These are phyloP conservation scores for Echria macrotheca DNA, from an alignment of 495 filamentous ascomycete species.

Conservation along the genomic window DNA sequence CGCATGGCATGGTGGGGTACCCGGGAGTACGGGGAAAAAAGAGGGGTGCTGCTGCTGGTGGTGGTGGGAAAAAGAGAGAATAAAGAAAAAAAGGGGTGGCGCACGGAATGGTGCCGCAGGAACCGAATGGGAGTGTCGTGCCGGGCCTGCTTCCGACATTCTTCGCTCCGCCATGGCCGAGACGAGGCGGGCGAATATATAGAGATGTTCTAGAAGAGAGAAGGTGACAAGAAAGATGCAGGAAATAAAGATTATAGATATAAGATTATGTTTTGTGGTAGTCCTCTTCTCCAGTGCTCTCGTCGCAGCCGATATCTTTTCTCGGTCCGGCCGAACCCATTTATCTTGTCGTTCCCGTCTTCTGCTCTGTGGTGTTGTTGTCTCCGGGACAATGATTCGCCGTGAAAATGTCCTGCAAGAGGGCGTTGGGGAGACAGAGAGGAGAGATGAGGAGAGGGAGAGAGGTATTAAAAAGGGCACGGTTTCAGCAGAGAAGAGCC, in stretches of 20 bases:
- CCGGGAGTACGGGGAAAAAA: slow-evolving; percentile 5
- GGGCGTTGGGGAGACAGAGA: too few species aligned
- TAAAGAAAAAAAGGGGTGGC: slow-evolving; percentile 16
- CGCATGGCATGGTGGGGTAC: background rate
- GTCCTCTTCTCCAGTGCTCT: too few species aligned
- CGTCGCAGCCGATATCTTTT: background rate
- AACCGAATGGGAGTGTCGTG: slow-evolving; percentile 40
- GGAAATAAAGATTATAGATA: background rate
- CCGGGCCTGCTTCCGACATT: slow-evolving; percentile 32
- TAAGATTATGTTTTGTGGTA: too few species aligned
- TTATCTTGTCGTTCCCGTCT: background rate
- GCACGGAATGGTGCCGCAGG: slow-evolving; percentile 47
- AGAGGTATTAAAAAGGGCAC: too few species aligned
- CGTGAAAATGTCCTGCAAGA: too few species aligned
- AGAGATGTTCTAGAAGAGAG: background rate
- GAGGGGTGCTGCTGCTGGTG: too few species aligned
- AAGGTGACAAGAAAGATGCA: background rate
- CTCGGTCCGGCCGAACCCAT: background rate
- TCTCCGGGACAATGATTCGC: too few species aligned
- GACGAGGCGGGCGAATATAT: background rate
- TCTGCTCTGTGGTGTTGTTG: too few species aligned
- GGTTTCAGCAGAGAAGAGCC: too few species aligned
- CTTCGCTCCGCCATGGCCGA: slow-evolving; percentile 27
- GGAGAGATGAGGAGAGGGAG: too few species aligned
- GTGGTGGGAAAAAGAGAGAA: background rate